phyloP scores from a whole-genome alignment of 257 asterid genomes.

The Gentiana dahurica region DNA sequence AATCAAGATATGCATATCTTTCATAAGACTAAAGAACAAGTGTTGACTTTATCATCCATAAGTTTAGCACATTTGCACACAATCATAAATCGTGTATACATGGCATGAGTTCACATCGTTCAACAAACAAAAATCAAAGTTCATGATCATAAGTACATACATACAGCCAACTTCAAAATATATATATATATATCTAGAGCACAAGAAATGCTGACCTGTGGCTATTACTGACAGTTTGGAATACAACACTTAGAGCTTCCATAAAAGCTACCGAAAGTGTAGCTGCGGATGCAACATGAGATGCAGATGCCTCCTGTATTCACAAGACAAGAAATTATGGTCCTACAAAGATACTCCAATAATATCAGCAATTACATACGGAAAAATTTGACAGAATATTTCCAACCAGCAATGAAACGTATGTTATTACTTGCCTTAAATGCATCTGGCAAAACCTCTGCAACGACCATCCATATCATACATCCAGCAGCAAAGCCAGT shows the following conservation, averaged over 20 bases:
- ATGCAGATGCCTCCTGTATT: slow-evolving; percentile 69
- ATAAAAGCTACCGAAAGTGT: slow-evolving; percentile 91
- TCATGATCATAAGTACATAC: not conserved
- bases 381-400: not conserved
- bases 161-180: not conserved
- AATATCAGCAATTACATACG: too few species aligned
- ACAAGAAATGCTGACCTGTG: slow-evolving; percentile 43
- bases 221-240: slow-evolving; percentile 62
- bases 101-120: too few species aligned
- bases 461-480: slow-evolving; percentile 98
- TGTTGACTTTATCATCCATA: too few species aligned
- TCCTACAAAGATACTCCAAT: not conserved
- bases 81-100: too few species aligned
- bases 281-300: slow-evolving; percentile 97
- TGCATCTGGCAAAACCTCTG: slow-evolving; percentile 96
- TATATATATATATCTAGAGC: not conserved
- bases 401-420: not conserved
- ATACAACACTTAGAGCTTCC: slow-evolving; percentile 72
- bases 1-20: too few species aligned
- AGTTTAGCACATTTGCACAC: too few species aligned
- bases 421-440: slow-evolving; percentile 50
- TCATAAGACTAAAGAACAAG: too few species aligned
- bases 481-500: slow-evolving; percentile 99
- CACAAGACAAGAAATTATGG: not conserved
- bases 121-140: too few species aligned